These are phyloP conservation scores for Noccaea bulbosa DNA, from an alignment of 345 rosid species.

Conservation along the genomic window DNA sequence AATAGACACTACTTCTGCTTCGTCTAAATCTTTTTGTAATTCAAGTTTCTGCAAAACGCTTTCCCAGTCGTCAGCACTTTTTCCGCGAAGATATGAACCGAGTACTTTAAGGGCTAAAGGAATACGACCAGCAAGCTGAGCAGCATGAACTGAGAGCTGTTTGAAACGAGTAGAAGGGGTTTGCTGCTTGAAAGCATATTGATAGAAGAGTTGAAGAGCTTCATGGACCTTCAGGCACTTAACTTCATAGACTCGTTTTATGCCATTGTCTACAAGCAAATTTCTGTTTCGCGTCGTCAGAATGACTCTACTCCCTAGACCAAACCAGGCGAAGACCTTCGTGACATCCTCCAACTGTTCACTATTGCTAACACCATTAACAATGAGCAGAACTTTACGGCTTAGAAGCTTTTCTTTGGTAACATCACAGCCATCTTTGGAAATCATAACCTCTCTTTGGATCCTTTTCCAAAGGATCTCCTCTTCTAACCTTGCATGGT, in stretches of 20 bases:
- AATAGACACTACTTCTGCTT: no score
- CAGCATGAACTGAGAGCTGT: slow-evolving; percentile 17
- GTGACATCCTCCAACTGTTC: no score
- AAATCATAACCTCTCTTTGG: no score
- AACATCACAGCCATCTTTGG: no score
- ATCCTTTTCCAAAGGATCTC: no score
- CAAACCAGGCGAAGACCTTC: slow-evolving; percentile 4
- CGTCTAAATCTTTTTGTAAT: no score
- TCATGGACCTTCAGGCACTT: slow-evolving; percentile 7
- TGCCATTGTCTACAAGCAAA: not conserved
- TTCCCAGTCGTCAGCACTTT: not conserved
- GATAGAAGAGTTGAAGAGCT: slow-evolving; percentile 29
- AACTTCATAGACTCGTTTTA: slow-evolving; percentile 14
- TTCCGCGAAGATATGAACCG: not conserved
- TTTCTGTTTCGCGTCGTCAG: slow-evolving; percentile 11
- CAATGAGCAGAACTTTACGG: slow-evolving; percentile 13
- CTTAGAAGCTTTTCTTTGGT: not conserved
- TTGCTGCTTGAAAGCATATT: slow-evolving; percentile 7
- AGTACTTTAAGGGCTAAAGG: slow-evolving; percentile 1
- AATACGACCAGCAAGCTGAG: not conserved
- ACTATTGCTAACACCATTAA: not conserved
- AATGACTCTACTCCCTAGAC: slow-evolving; percentile 31
- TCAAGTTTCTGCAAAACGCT: no score
- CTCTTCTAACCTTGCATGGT: no score
- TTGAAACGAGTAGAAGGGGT: not conserved